These are phyloP conservation scores for Coemansia guatemalensis DNA, from an alignment of 192 early-diverging fungal species.

Conservation along the genomic window DNA sequence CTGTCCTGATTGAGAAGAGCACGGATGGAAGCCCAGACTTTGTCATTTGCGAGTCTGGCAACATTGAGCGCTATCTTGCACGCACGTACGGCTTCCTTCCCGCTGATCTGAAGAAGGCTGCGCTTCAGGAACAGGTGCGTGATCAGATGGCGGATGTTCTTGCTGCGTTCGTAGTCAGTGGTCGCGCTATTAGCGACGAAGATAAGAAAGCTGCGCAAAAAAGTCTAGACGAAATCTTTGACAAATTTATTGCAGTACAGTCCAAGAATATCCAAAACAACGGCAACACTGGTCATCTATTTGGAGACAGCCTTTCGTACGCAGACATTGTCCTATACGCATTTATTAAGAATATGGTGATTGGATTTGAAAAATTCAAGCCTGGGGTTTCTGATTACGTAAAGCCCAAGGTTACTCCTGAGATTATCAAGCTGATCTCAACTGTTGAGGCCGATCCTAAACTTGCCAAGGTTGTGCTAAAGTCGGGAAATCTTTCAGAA, in stretches of 20 bases:
- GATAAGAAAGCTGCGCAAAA: background rate
- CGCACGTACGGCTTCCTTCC: too few relatives aligned
- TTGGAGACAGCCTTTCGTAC: too few relatives aligned
- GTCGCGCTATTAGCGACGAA: conserved; percentile 3
- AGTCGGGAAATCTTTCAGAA: too few relatives aligned
- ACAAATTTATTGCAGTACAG: conserved; percentile 33
- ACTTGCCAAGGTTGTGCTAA: too few relatives aligned
- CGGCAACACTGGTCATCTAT: conserved; percentile 55
- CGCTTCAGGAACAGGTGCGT: conserved; percentile 41
- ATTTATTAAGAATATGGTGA: conserved; percentile 21
- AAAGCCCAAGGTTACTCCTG: background rate
- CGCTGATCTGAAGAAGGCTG: too few relatives aligned
- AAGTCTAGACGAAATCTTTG: conserved; percentile 13
- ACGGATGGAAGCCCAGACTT: conserved; percentile 33
- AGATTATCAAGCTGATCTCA: conserved; percentile 22
- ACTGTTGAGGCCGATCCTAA: too few relatives aligned
- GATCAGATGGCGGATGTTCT: conserved; percentile 13
- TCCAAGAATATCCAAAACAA: conserved; percentile 46
- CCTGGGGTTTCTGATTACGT: conserved; percentile 5
- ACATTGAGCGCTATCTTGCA: too few relatives aligned
- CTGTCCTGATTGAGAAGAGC: conserved; percentile 50
- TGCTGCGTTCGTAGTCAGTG: background rate
- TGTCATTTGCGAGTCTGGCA: too few relatives aligned
- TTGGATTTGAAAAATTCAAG: background rate
- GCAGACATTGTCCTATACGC: conserved; percentile 45